These are phyloP conservation scores for Thraustotheca clavata DNA, from an alignment of 352 stramenopile genomes.

Conservation along the genomic window DNA sequence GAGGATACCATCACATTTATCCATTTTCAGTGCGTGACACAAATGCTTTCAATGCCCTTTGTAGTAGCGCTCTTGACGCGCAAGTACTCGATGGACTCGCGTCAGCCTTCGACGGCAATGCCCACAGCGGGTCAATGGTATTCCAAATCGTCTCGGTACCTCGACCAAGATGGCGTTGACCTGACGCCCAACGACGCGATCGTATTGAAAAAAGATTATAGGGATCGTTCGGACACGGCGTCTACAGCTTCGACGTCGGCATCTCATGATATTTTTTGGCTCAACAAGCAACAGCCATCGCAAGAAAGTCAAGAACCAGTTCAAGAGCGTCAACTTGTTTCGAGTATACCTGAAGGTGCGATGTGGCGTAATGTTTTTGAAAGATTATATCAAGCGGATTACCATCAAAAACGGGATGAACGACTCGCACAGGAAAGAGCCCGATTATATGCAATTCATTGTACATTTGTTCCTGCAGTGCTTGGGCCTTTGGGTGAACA, in stretches of 20 bases:
- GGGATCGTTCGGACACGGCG: neutral
- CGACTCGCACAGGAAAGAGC: neutral
- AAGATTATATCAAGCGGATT: neutral
- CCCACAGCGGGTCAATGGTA: neutral
- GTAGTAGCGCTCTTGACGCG: conserved; percentile 1
- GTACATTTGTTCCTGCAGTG: neutral
- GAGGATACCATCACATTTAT: neutral
- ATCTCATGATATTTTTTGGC: neutral
- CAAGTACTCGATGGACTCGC: conserved; percentile 2
- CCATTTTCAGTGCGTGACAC: neutral
- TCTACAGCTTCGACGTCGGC: neutral
- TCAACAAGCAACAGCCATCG: neutral
- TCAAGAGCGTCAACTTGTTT: too few relatives aligned
- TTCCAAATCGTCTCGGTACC: neutral
- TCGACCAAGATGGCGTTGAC: neutral
- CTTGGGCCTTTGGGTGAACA: neutral
- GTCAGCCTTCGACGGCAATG: neutral
- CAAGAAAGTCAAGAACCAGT: neutral
- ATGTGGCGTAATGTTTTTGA: neutral
- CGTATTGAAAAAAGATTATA: neutral
- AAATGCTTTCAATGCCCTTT: conserved; percentile 1
- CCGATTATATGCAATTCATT: neutral
- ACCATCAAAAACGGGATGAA: neutral
- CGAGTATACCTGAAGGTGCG: neutral
- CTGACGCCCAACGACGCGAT: neutral